Percentiles rank a stretch among this genome's conserved stretches.
Evolutionary conservation across 768 basidiomycete genomes (phyloP).

Genomic region (Hygrocybe punicea): DNA sequence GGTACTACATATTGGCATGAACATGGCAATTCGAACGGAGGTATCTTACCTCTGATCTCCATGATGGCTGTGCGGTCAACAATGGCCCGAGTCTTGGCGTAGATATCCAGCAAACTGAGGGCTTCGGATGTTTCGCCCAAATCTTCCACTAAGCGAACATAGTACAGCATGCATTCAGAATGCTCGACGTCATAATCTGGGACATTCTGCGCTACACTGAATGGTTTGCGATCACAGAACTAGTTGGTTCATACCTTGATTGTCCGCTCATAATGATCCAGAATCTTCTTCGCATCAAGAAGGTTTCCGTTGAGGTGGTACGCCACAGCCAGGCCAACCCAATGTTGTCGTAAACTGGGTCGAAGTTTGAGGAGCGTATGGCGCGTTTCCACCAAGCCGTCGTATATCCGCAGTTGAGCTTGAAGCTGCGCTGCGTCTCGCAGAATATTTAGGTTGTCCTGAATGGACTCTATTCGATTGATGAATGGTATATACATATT

Average conservation of each 20-base stretch:
- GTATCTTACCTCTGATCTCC: slow-evolving; percentile 58
- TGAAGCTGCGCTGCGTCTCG: slow-evolving; percentile 88
- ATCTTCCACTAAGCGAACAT: slow-evolving; percentile 71
- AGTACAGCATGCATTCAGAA: slow-evolving; percentile 78
- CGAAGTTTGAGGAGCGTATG: slow-evolving; percentile 74
- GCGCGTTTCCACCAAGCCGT: slow-evolving; percentile 76
- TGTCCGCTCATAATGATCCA: slow-evolving; percentile 67
- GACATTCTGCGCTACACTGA: slow-evolving; percentile 51
- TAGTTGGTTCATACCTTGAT: slow-evolving; percentile 56
- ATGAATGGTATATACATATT: neutral
- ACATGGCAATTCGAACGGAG: neutral
- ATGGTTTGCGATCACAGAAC: neutral
- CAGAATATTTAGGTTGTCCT: slow-evolving; percentile 94
- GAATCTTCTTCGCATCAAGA: slow-evolving; percentile 62
- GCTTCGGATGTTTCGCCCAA: slow-evolving; percentile 60
- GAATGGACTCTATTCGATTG: slow-evolving; percentile 4
- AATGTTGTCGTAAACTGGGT: slow-evolving; percentile 81
- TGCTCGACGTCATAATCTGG: slow-evolving; percentile 78
- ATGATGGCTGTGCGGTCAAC: slow-evolving; percentile 68
- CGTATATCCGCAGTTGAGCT: slow-evolving; percentile 79
- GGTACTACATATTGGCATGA: neutral
- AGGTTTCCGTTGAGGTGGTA: slow-evolving; percentile 80
- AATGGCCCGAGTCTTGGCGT: slow-evolving; percentile 60
- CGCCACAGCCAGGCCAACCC: slow-evolving; percentile 86
- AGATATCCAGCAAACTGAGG: slow-evolving; percentile 58